A percentile compares a stretch with the other conserved stretches of the same genome.
Conservation (phyloP, 306 rosid species). For the Dryas alaskensis region DNA sequence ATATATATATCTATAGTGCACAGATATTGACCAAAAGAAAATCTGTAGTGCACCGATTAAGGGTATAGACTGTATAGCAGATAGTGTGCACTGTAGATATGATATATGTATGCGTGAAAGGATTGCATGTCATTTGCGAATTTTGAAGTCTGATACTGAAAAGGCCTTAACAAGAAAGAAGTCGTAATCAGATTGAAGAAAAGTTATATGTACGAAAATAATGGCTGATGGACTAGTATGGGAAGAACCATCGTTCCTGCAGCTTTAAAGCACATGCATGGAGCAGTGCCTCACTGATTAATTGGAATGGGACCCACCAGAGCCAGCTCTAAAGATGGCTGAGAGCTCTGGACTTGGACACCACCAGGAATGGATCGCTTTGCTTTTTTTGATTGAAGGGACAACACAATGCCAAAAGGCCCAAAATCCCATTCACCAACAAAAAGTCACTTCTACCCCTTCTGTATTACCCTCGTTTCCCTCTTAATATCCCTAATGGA, state of each 20-base stretch:
- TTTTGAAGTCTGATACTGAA: constrained; percentile 3
- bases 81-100: no score
- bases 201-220: constrained; percentile 28
- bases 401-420: constrained; percentile 22
- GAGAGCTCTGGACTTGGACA: background rate
- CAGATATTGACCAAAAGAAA: background rate
- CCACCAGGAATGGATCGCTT: constrained; percentile 1
- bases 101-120: background rate
- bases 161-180: constrained; percentile 19
- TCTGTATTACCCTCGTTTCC: background rate
- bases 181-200: constrained; percentile 35
- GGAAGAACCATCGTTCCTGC: constrained; percentile 22
- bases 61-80: no score
- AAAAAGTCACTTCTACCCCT: constrained; percentile 28
- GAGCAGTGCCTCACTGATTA: constrained; percentile 33
- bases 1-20: background rate
- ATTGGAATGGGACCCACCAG: constrained; percentile 43
- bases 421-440: background rate
- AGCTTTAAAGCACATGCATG: constrained; percentile 60
- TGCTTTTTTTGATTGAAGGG: constrained; percentile 29
- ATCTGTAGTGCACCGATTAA: no score
- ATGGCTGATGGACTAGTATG: constrained; percentile 17
- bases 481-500: background rate
- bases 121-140: background rate
- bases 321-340: constrained; percentile 24